A percentile compares a stretch with the other conserved stretches of the same genome.
Conservation (phyloP, 306 rosid genomes). For the Aeschynomene evenia region DNA sequence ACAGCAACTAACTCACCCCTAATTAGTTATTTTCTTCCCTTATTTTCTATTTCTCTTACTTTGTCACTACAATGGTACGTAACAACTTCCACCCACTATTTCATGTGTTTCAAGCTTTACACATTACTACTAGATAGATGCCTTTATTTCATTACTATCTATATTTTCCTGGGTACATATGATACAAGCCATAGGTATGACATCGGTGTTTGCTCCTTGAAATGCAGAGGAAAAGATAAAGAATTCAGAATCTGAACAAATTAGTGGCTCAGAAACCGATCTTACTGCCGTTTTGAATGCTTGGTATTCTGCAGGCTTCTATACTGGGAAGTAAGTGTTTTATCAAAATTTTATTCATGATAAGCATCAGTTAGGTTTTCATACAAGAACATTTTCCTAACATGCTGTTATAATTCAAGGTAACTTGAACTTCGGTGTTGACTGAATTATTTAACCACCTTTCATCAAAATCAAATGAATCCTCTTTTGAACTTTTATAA, state of each 20-base stretch:
- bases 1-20: too few relatives aligned
- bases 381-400: not conserved
- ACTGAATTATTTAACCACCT: not conserved
- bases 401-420: not conserved
- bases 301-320: conserved; percentile 93
- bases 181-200: not conserved
- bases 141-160: not conserved
- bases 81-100: too few relatives aligned
- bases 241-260: conserved; percentile 33
- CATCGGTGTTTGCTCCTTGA: conserved; percentile 13
- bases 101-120: too few relatives aligned
- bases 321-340: conserved; percentile 74
- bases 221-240: conserved; percentile 45
- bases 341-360: not conserved
- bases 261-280: conserved; percentile 53
- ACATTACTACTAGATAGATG: too few relatives aligned
- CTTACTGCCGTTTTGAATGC: conserved; percentile 69
- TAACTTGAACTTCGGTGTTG: conserved; percentile 14
- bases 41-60: too few relatives aligned
- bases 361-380: not conserved
- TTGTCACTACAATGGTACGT: too few relatives aligned
- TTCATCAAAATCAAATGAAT: conserved; percentile 12
- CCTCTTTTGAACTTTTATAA: not conserved
- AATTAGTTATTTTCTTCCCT: too few relatives aligned
- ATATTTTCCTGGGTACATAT: not conserved